These are phyloP conservation scores for Monosporozyma yasuniensis DNA, from an alignment of 805 yeast species.

Conservation along the genomic window DNA sequence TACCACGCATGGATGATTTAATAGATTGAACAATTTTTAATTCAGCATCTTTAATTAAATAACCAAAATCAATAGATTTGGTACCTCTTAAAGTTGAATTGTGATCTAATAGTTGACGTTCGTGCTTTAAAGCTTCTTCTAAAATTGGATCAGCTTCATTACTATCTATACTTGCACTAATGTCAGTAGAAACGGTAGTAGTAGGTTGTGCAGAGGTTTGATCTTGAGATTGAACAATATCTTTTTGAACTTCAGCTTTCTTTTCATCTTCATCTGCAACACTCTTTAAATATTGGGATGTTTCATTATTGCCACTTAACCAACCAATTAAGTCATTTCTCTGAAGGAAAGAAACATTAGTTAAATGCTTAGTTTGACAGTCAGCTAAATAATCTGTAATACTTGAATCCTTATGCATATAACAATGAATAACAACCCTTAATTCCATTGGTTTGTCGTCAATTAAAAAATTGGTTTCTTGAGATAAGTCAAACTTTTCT, in stretches of 20 bases:
- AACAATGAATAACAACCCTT: constrained; percentile 62
- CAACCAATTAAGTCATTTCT: constrained; percentile 77
- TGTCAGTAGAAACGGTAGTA: constrained; percentile 5
- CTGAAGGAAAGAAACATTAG: constrained; percentile 72
- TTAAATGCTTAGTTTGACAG: constrained; percentile 54
- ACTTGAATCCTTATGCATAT: constrained; percentile 63
- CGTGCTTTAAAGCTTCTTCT: constrained; percentile 28
- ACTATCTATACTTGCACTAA: not conserved
- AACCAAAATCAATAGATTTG: constrained; percentile 58
- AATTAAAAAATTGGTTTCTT: constrained; percentile 46
- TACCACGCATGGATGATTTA: constrained; percentile 30
- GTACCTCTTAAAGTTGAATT: constrained; percentile 57
- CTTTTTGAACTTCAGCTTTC: not conserved
- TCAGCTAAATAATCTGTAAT: constrained; percentile 75
- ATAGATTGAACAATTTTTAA: constrained; percentile 45
- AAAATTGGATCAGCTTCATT: constrained; percentile 28
- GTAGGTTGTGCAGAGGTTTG: constrained; percentile 13
- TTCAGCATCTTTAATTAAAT: constrained; percentile 58
- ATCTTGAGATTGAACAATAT: not conserved
- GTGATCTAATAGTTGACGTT: constrained; percentile 47
- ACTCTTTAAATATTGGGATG: constrained; percentile 43
- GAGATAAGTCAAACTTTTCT: constrained; percentile 18
- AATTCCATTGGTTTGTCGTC: constrained; percentile 43
- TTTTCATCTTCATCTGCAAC: not conserved
- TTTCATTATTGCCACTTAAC: constrained; percentile 60